These are phyloP conservation scores for Dothistroma pini DNA, from an alignment of 2,329 filamentous ascomycete species.

Conservation along the genomic window DNA sequence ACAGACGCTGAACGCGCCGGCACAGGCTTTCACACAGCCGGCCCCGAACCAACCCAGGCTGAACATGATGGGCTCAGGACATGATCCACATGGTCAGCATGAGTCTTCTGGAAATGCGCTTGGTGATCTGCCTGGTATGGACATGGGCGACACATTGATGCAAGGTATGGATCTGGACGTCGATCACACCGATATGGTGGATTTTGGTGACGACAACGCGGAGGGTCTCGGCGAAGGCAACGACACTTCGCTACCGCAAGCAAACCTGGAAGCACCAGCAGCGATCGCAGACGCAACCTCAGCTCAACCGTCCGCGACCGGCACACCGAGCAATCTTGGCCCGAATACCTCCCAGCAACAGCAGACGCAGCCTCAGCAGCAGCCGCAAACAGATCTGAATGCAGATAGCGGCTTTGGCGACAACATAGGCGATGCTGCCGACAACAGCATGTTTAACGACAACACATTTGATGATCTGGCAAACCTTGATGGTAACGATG, in stretches of 20 bases:
- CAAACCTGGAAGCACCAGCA: not conserved
- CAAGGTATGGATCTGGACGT: constrained; percentile 28
- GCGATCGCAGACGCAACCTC: not conserved
- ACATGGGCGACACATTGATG: constrained; percentile 22
- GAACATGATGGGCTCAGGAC: not conserved
- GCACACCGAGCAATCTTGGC: not conserved
- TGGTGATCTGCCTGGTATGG: constrained; percentile 18
- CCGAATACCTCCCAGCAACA: not conserved
- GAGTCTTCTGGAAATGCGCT: constrained; percentile 38
- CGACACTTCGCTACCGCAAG: not conserved
- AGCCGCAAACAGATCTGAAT: not conserved
- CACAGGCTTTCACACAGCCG: constrained; percentile 4
- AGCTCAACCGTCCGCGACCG: not conserved
- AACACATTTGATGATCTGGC: constrained; percentile 40
- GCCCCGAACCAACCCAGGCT: constrained; percentile 1
- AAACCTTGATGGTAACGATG: constrained; percentile 54
- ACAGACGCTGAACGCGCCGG: not conserved
- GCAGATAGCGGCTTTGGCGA: constrained; percentile 1
- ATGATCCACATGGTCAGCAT: constrained; percentile 1
- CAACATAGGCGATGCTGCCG: constrained; percentile 3
- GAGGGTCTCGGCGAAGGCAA: not conserved
- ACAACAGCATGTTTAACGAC: constrained; percentile 24
- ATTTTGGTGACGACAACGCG: constrained; percentile 16
- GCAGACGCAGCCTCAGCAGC: not conserved
- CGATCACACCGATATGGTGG: constrained; percentile 12